These are phyloP conservation scores for Xylaria nigripes DNA, from an alignment of 495 filamentous ascomycete species.

Conservation along the genomic window DNA sequence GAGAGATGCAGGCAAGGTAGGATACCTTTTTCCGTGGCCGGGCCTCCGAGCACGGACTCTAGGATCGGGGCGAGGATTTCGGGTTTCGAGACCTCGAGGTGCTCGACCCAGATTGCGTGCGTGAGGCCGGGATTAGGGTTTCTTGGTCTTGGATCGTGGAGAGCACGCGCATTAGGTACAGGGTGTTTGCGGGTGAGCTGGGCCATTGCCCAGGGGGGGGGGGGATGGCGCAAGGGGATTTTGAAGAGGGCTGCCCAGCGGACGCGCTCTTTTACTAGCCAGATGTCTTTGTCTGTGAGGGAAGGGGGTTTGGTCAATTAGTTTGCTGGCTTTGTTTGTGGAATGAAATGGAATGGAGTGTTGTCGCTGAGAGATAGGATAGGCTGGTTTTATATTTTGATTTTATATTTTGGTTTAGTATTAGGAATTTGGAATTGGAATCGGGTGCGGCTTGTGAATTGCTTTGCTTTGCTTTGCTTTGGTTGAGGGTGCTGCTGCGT, in stretches of 20 bases:
- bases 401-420: too few relatives aligned
- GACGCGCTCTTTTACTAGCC: constrained; percentile 51
- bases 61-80: constrained; percentile 45
- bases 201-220: too few relatives aligned
- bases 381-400: too few relatives aligned
- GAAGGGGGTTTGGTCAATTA: not conserved
- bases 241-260: constrained; percentile 54
- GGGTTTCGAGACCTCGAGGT: constrained; percentile 39
- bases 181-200: too few relatives aligned
- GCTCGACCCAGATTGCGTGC: constrained; percentile 50
- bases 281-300: constrained; percentile 63
- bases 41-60: too few relatives aligned
- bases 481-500: too few relatives aligned
- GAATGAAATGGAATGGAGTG: not conserved
- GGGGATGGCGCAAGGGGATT: constrained; percentile 61
- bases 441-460: not conserved
- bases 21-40: constrained; percentile 34
- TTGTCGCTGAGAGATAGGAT: too few relatives aligned
- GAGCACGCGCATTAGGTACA: constrained; percentile 44
- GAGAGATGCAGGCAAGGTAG: not conserved
- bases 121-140: constrained; percentile 43
- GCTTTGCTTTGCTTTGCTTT: not conserved
- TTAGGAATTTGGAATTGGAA: too few relatives aligned
- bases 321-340: not conserved
- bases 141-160: constrained; percentile 13